phyloP scores from a whole-genome alignment of 805 yeast genomes.

The Zygosaccharomyces pseudorouxii region DNA sequence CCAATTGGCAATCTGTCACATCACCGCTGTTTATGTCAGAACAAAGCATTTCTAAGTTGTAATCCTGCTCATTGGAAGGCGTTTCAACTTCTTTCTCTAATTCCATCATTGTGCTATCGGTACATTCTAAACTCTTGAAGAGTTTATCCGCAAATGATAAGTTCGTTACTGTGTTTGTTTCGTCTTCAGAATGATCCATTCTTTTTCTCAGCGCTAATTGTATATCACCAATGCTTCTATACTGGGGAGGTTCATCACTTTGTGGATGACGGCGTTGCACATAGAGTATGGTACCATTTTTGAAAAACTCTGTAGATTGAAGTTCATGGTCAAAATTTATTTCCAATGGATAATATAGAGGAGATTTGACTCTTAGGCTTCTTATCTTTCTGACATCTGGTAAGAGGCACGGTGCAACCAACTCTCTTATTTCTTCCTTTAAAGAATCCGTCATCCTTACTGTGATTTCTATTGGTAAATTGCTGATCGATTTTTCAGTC shows the following conservation, averaged over 20 bases:
- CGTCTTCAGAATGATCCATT: conserved; percentile 4
- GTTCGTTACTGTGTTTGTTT: not conserved
- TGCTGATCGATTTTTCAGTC: conserved; percentile 49
- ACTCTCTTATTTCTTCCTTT: conserved; percentile 39
- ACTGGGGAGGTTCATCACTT: not conserved
- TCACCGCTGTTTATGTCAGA: conserved; percentile 23
- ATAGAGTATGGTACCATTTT: conserved; percentile 28
- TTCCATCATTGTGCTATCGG: conserved; percentile 20
- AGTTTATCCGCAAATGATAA: conserved; percentile 5
- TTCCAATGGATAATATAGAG: conserved; percentile 49
- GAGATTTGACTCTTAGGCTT: conserved; percentile 43
- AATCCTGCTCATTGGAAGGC: conserved; percentile 4
- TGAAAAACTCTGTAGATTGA: conserved; percentile 23
- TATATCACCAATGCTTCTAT: conserved; percentile 11
- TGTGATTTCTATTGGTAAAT: conserved; percentile 39
- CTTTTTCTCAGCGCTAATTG: conserved; percentile 13
- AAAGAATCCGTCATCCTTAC: conserved; percentile 30
- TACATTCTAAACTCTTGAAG: conserved; percentile 8
- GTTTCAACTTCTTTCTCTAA: conserved; percentile 7
- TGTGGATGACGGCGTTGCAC: conserved; percentile 19
- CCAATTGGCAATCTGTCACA: conserved; percentile 24
- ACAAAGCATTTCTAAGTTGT: conserved; percentile 24
- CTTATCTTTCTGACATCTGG: conserved; percentile 53
- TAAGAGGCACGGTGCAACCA: conserved; percentile 61
- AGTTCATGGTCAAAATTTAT: conserved; percentile 36